Base-by-base conservation (phyloP, 495 filamentous ascomycete species). In the Hapsidospora chrysogenum region DNA sequence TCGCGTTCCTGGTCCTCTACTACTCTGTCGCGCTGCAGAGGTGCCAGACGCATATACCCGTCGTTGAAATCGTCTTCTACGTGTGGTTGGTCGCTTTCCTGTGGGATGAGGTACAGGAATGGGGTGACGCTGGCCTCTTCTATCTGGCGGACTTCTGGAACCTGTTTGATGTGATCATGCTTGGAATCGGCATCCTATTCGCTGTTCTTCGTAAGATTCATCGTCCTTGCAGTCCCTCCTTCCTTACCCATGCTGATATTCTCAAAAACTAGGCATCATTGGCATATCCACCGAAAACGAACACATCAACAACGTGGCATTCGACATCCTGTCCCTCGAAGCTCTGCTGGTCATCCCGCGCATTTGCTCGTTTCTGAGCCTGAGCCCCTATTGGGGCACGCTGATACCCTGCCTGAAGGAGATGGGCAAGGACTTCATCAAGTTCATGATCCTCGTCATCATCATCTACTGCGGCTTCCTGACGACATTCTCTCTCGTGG, bases 351-450 rank as follows among this genome's bases (percentile, higher is more conserved):
- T 96, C 47, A 79, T 94, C 20, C 87, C 87, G 19, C 69, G 84
- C 61, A 78, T 92, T 45, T 96, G 76, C 56, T 89, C 84, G 13
- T 65, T 96, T 31, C 67, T 94, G 33, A 87, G 82, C 51, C 50
- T 96, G 43, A 81, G 85, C 43, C 80, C 80, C 2, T 96, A 92
- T 51, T 93, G 92, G 68, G 87, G 86, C 30, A 57, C 55, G 4
- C 40, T 72, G 57, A 85, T 92, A 37, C 85, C 83, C 2, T 85
- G 85, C 42, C 63, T 92, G 32, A 87, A 85, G 52, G 83, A 89
- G 55, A 89, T 89, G 84, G 85, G 83, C 13, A 92, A 85, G 57
- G 82, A 89, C 39, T 93, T 93, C 46, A 56, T 92, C 46, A 87
- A 87, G 41, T 94, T 94, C 53, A 69, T 87, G 49, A 74, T 81